Evolutionary conservation across 2,329 filamentous ascomycete genomes (phyloP), one percentile per base, ranked within the genome.

Genomic region (Fusarium nygamai): DNA sequence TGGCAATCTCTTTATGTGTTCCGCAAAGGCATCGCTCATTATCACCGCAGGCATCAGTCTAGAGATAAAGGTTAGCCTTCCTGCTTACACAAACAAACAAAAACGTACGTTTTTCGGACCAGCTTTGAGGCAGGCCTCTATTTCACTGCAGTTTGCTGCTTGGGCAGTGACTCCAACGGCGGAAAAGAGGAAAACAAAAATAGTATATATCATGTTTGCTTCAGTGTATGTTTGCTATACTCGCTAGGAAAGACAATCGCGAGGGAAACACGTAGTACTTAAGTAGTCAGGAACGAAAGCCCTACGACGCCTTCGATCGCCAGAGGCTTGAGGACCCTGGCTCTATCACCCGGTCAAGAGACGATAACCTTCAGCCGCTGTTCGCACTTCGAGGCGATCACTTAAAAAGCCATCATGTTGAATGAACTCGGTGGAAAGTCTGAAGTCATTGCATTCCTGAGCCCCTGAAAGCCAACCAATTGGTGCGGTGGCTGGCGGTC

Each of bases 1-100:
- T 50, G 3, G 53, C 34, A 14, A 72, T 68, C 43, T 72, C 69
- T 20, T 72, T 72, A 6, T 68, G 59, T 10, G 69, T 71, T 22
- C 69, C 68, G 11, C 69, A 72, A 17, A 64, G 53, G 11, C 68
- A 72, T 20, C 69, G 58, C 9, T 68, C 31, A 4, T 56, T 68
- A n/a, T 46, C 41, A 1, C 31, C 27, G 19, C 69, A 72, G 5
- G 46, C 63, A 22, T 46, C 51, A 22, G 63, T 48, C 69, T 72
- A 24, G 2, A 14, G 4, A 38, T 2, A 24, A 8, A 5, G 3
- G 24, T 64, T n/a, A 64, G 24, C 53, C 11, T 17, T 4, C 6
- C 6, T 8, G 8, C 5, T 27, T 10, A 3, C 14, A 6, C 3
- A 3, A 3, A 10, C 7, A 8, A 27, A 6, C 3, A n/a, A 5